Evolutionary conservation across 1,284 basidiomycete species (phyloP), one percentile per base, ranked within the genome.

Genomic region (Leucoagaricus sp.): DNA sequence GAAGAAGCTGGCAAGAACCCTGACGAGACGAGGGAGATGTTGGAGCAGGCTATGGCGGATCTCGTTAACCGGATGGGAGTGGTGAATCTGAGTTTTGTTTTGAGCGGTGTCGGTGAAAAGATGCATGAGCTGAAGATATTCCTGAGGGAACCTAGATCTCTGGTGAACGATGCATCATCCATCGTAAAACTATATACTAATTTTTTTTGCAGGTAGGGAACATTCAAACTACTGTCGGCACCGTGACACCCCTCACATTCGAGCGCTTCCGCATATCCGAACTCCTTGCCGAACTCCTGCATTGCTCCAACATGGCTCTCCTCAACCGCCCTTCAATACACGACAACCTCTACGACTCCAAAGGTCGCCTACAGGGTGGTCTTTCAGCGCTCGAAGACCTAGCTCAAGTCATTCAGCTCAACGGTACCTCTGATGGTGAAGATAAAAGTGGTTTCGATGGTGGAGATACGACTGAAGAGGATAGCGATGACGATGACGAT

Each of bases 221-320:
- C 5, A 77, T 91, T 17, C 76, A 80, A n/a, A 92, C 91, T 0
- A 89, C 91, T 0, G 77, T 89, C 19, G 87, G 89, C 4, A 69
- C 77, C 8, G 83, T 93, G 45, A 76, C 81, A 1, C 95, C 96
- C 0, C 82, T 99, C 31, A 98, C 96, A 0, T 87, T 96, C 63
- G 97, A 98, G 69, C 87, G 97, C 4, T 98, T 96, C 72, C 86
- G 96, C n/a, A 94, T 99, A 67, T 93, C 94, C 69, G 97, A 99
- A 73, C 82, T 99, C 7, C 96, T 97, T 65, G 97, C 96, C 17
- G 97, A 99, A 71, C 83, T 99, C 13, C 75, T 99, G 13, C 97
- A 99, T 69, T 97, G 94, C 71, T 99, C 96, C 13, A 99, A 98
- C 69, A 98, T 99, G 96, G 88, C 91, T 1, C 83, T 98, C 13